Evolutionary conservation across 305 asterid genomes (phyloP), one percentile per base, ranked within the genome.

Genomic region (Rubia tinctorum): DNA sequence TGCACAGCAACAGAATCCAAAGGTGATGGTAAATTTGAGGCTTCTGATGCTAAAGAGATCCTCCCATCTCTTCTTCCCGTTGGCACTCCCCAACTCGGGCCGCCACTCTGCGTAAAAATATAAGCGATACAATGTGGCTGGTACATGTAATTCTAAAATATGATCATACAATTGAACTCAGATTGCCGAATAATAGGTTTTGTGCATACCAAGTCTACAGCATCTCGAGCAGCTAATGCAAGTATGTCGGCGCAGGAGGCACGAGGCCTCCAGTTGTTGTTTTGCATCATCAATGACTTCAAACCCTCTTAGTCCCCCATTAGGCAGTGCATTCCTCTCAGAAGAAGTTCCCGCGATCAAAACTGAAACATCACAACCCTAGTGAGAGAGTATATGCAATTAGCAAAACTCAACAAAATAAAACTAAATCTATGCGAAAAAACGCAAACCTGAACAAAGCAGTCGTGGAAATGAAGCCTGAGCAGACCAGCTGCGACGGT

Each of bases 161-260:
- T 47, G 53, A 47, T 3, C 14, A 12, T 13, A 47, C 14, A 47
- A 47, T 17, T 8, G 0, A 17, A 3, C 58, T 51, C 58, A 17
- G 20, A 51, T 10, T 18, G 63, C 3, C 10, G 12, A n/a, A 7
- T 11, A 58, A 1, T 8, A 20, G 40, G 15, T 22, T 7, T 60
- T 1, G 7, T 71, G n/a, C 5, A 75, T 76, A 88, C 94, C 85
- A 88, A 71, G 80, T 80, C 95, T 2, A 91, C 91, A 0, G 90
- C 78, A 70, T 89, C 95, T 37, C 95, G 91, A 74, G 97, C 93
- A 58, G 91, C 89, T 53, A 89, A 73, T 4, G 97, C 93, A 6
- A 91, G 72, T 69, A 91, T 87, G 49, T 91, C 97, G 59, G 97
- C 90, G 64, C 95, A 91, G 0, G 97, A 91, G 91, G 74, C 97